Conservation (phyloP, 192 early-diverging fungal species). For the Phlyctochytrium planicorne region DNA sequence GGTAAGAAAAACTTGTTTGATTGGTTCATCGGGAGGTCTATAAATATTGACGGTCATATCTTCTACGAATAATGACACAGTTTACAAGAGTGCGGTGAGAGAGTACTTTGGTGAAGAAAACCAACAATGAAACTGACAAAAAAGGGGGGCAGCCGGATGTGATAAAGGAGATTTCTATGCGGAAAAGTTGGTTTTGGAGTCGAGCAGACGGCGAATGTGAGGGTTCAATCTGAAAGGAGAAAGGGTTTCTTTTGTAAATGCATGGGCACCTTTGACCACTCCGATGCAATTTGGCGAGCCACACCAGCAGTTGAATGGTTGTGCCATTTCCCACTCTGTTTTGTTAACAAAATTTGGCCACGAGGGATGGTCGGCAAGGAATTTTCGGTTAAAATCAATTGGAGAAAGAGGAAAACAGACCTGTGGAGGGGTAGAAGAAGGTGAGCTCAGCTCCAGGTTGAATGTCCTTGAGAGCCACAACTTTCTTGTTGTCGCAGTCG, state of each 20-base stretch:
- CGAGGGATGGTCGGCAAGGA: neutral
- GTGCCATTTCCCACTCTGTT: conserved; percentile 24
- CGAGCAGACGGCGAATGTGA: neutral
- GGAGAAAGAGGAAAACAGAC: neutral
- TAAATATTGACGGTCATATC: no score
- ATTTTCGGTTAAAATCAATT: neutral
- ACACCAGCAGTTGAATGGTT: conserved; percentile 26
- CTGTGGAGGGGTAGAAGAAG: conserved; percentile 21
- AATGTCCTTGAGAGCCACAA: conserved; percentile 9
- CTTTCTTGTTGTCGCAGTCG: neutral
- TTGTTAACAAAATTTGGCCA: neutral
- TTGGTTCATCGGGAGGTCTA: no score
- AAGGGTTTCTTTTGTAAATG: neutral
- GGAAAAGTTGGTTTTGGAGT: no score
- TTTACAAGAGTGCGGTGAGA: no score
- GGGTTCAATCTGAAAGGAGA: neutral
- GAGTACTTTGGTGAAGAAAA: no score
- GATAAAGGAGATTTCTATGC: no score
- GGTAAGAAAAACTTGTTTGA: no score
- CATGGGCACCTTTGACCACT: conserved; percentile 9
- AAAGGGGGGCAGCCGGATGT: no score
- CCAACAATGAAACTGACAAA: no score
- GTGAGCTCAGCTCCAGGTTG: conserved; percentile 23
- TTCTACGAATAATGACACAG: no score
- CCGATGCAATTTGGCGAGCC: conserved; percentile 4